Base-by-base conservation (phyloP, 2,329 filamentous ascomycete species). In the Penicillium sp. region DNA sequence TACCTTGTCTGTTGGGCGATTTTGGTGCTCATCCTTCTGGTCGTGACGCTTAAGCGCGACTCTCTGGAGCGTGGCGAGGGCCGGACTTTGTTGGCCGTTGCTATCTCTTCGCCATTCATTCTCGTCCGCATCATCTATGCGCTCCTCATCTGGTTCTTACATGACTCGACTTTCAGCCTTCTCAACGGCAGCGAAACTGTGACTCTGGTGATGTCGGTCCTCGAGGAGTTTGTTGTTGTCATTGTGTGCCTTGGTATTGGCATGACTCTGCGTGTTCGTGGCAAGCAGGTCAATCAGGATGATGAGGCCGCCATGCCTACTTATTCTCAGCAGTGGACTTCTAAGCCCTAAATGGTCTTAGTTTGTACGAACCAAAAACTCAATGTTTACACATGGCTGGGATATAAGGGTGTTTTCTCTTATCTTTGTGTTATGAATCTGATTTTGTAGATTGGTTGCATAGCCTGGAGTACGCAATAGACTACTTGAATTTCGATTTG, bases 221-320 rank as follows among this genome's bases (percentile, higher is more conserved):
- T 82, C 23, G 76, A 79, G 69, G 81, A 84, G 65, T 72, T 82
- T 36, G 61, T 74, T 7, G 71, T 79, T 18, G 72, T 81, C 2
- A 42, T 71, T 4, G 69, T 78, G 34, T 76, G 65, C 36, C 61
- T 75, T n/a, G 63, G 58, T n/a, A 56, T 64, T 9, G 68, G 71
- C 1, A 54, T 74, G 18, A 65, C 62, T 23, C 43, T 63, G 23
- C 51, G 29, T 12, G 52, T 57, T 6, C 51, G 54, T 15, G 26
- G 26, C 13, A 23, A 39, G 15, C 36, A 34, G 9, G 12, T 42
- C 34, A 13, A 9, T 15, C 4, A 16, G 24, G 26, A n/a, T 12
- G 39, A 43, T 13, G 46, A 49, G 42, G 41, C 41, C 10, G 39
- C 21, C 28, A 34, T 52, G 34, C 8, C 42, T 4, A 24, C 23